A percentile compares a stretch with the other conserved stretches of the same genome.
phyloP scores from a whole-genome alignment of 768 basidiomycete species.

The Mycena polygramma region DNA sequence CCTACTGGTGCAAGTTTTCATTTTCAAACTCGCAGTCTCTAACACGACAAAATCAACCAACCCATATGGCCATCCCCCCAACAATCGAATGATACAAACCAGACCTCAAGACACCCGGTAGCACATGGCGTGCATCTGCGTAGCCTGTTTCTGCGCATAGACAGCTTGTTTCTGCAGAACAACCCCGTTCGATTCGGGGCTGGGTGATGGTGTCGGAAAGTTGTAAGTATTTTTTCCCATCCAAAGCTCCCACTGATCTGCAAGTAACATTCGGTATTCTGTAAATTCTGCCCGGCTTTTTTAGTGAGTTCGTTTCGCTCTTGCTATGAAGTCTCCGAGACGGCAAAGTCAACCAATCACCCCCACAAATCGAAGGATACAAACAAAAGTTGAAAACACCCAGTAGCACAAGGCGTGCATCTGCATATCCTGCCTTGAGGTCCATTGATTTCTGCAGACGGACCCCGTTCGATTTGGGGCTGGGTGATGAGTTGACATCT shows the following conservation, averaged over 20 bases:
- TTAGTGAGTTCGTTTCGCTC: background rate
- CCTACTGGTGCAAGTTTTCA: too few species aligned
- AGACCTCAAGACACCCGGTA: background rate
- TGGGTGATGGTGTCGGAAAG: too few species aligned
- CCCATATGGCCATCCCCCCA: too few species aligned
- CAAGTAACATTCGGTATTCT: background rate
- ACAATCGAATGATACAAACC: background rate
- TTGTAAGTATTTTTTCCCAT: too few species aligned
- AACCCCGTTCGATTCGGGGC: background rate
- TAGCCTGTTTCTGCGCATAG: too few species aligned
- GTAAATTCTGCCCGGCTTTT: too few species aligned
- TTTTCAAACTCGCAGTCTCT: too few species aligned
- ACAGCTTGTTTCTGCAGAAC: background rate
- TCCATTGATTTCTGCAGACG: too few species aligned
- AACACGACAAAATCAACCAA: too few species aligned
- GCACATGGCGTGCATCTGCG: background rate
- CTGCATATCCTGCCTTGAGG: background rate
- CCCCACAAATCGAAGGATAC: background rate
- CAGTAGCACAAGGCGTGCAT: background rate
- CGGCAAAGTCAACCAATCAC: background rate
- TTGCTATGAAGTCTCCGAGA: background rate
- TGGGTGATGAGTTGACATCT: too few species aligned
- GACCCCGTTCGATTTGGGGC: too few species aligned
- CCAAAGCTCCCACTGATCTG: too few species aligned
- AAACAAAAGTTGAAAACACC: background rate